These are phyloP conservation scores for Leptographium radiaticola DNA, from an alignment of 2,329 filamentous ascomycete genomes.

Conservation along the genomic window DNA sequence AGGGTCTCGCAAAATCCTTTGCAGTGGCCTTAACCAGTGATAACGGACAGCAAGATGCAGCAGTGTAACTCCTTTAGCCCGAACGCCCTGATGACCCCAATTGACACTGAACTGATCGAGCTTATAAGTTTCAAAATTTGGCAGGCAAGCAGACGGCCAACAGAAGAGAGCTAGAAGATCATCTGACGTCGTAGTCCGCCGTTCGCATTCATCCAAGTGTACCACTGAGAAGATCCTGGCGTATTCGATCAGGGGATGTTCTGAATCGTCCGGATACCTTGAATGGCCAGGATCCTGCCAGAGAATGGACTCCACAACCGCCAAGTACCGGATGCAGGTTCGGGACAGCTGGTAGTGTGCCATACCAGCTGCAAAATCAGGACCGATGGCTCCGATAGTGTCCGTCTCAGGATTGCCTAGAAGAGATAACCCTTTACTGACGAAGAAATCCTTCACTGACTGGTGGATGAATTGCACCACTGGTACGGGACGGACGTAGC, in stretches of 20 bases:
- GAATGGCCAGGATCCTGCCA: no score
- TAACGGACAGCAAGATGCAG: neutral
- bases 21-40: neutral
- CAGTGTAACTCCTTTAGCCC: neutral
- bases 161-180: neutral
- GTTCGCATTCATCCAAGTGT: neutral
- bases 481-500: neutral
- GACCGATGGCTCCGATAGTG: neutral
- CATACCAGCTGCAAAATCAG: neutral
- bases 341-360: neutral
- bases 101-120: no score
- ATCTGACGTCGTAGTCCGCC: neutral
- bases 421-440: constrained; percentile 10
- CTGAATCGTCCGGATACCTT: neutral
- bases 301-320: neutral
- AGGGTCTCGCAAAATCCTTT: neutral
- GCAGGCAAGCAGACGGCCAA: neutral
- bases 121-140: no score
- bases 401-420: no score
- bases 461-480: constrained; percentile 22
- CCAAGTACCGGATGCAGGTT: neutral
- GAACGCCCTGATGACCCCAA: no score
- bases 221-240: accelerated
- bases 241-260: neutral
- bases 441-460: constrained; percentile 21